Evolutionary conservation across 441 rosid genomes (phyloP), one percentile per base, ranked within the genome.

Genomic region (Mallotus repandus): DNA sequence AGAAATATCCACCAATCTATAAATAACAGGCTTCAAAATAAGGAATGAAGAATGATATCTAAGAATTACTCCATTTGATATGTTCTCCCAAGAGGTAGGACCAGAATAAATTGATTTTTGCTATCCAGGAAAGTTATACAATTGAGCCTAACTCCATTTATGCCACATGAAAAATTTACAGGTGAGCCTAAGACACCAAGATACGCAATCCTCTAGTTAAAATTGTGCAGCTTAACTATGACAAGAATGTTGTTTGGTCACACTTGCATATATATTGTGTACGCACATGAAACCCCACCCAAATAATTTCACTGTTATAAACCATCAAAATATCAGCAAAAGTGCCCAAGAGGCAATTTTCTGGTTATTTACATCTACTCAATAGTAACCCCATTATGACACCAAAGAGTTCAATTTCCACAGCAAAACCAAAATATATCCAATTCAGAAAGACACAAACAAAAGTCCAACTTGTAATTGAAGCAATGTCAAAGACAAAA

Each of bases 391-490:
- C 16, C 45, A 52, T 53, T 29, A n/a, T 18, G 2, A 35, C 35
- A 70, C 25, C 70, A 63, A 53, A 60, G 16, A 13, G 49, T n/a
- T 43, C 54, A 63, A 45, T 18, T 57, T 9, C 63, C 64, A 13
- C 46, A 43, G 25, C 18, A 61, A 62, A n/a, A 50, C 5, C 9
- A 25, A 69, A 63, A 29, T 21, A 49, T 38, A 35, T n/a, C 19
- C 4, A 22, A 38, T 55, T 22, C 45, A 38, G 38, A 60, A 49
- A 57, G 43, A 13, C 16, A 13, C 18, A 35, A 35, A 35, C 41
- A 35, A 35, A 35, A 35, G 41, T 50, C 38, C 12, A 38, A 64
- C 18, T 70, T 70, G 43, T 46, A 16, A 53, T 5, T 22, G 7
- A 48, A 50, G 32, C 38, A 14, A 63, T 7, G 62, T 41, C 46